Percentiles rank a stretch among this genome's conserved stretches.
These are phyloP conservation scores for Cercospora berteroae DNA, from an alignment of 2,329 filamentous ascomycete genomes.

Conservation along the genomic window DNA sequence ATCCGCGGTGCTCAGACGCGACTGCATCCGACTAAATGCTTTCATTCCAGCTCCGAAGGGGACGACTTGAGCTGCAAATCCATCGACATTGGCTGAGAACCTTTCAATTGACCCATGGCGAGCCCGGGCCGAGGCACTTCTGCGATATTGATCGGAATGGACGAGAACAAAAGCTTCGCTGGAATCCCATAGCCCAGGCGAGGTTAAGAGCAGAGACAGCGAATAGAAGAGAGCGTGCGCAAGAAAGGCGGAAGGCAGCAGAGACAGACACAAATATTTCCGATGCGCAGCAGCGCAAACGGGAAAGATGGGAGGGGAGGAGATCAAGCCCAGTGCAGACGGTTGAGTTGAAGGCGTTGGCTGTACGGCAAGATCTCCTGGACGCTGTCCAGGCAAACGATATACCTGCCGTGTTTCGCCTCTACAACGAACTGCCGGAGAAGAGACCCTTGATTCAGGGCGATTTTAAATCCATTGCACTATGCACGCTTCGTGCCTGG, in stretches of 20 bases:
- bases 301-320: constrained; percentile 15
- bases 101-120: constrained; percentile 17
- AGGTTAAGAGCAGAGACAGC: constrained; percentile 1
- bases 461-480: constrained; percentile 21
- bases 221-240: neutral
- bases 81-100: constrained; percentile 29
- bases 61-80: constrained; percentile 27
- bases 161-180: neutral
- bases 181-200: constrained; percentile 2
- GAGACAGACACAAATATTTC: constrained; percentile 4
- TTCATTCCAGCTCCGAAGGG: constrained; percentile 19
- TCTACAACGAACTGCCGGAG: constrained; percentile 23
- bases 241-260: neutral
- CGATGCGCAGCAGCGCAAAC: constrained; percentile 17
- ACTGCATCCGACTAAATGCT: constrained; percentile 17
- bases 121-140: neutral
- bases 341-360: constrained; percentile 13
- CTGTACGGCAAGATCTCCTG: constrained; percentile 19
- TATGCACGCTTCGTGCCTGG: constrained; percentile 18
- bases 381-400: constrained; percentile 25
- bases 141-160: neutral
- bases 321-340: neutral
- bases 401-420: constrained; percentile 21
- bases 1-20: neutral
- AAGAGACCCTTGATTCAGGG: constrained; percentile 18